A percentile compares a stretch with the other conserved stretches of the same genome.
Evolutionary conservation across 345 rosid species (phyloP).

Genomic region (Alliaria petiolata): DNA sequence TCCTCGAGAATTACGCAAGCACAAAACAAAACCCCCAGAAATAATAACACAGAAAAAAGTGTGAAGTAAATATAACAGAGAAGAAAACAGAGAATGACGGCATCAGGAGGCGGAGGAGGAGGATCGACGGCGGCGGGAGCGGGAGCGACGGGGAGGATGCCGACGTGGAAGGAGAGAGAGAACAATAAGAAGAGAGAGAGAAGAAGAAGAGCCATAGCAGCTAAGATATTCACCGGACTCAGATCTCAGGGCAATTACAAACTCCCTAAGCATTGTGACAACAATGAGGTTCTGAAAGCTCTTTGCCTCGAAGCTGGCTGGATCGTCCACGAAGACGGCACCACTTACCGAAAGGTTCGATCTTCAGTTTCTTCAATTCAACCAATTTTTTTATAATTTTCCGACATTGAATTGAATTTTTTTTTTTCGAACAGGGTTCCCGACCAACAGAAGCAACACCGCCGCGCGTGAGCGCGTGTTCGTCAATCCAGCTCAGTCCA

Average conservation of each 20-base stretch:
- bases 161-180: slow-evolving; percentile 33
- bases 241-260: slow-evolving; percentile 30
- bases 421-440: slow-evolving; percentile 56
- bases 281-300: slow-evolving; percentile 37
- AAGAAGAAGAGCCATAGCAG: slow-evolving; percentile 28
- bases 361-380: not conserved
- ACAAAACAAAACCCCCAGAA: slow-evolving; percentile 3
- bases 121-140: slow-evolving; percentile 29
- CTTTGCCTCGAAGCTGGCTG: slow-evolving; percentile 39
- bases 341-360: slow-evolving; percentile 37
- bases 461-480: slow-evolving; percentile 55
- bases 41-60: not conserved
- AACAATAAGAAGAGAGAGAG: slow-evolving; percentile 30
- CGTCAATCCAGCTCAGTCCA: slow-evolving; percentile 76
- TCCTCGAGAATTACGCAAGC: slow-evolving; percentile 22
- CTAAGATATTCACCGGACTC: slow-evolving; percentile 27
- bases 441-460: slow-evolving; percentile 52
- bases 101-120: slow-evolving; percentile 20
- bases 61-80: not conserved
- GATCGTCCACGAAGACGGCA: slow-evolving; percentile 39
- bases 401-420: not conserved
- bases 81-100: slow-evolving; percentile 16
- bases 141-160: slow-evolving; percentile 30
- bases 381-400: not conserved
- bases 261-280: slow-evolving; percentile 32